A percentile compares a stretch with the other conserved stretches of the same genome.
Evolutionary conservation across 2,329 filamentous ascomycete genomes (phyloP).

Genomic region (Fusarium tanahbumbuense): DNA sequence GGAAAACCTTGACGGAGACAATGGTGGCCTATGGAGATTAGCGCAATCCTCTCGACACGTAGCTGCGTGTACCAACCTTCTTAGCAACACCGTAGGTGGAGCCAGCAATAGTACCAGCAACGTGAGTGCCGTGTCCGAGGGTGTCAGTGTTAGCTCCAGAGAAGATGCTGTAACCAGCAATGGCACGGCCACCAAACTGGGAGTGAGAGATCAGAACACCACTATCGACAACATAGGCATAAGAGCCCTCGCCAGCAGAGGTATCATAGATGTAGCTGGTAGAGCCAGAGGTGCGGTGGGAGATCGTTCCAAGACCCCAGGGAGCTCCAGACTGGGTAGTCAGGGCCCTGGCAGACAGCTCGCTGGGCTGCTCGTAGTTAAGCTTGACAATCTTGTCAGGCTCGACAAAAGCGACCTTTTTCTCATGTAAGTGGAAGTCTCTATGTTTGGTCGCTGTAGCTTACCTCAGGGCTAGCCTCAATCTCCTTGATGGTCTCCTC

Average conservation of each 20-base stretch:
- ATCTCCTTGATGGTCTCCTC: conserved; percentile 3
- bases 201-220: background rate
- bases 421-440: background rate
- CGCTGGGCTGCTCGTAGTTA: background rate
- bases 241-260: background rate
- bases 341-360: background rate
- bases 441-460: too few species aligned
- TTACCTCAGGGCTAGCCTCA: background rate
- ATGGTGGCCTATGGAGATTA: background rate
- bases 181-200: background rate
- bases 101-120: background rate
- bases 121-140: background rate
- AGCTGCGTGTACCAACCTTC: background rate
- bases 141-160: background rate
- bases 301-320: conserved; percentile 1
- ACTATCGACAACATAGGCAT: background rate
- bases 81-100: background rate
- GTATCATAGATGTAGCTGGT: background rate
- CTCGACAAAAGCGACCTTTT: background rate
- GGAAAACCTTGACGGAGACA: conserved; percentile 2
- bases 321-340: background rate
- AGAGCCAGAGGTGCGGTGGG: background rate
- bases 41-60: background rate
- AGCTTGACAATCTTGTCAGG: background rate
- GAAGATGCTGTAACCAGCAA: background rate